Conservation (phyloP, 1,284 basidiomycete species). For the Inonotus hispidus region DNA sequence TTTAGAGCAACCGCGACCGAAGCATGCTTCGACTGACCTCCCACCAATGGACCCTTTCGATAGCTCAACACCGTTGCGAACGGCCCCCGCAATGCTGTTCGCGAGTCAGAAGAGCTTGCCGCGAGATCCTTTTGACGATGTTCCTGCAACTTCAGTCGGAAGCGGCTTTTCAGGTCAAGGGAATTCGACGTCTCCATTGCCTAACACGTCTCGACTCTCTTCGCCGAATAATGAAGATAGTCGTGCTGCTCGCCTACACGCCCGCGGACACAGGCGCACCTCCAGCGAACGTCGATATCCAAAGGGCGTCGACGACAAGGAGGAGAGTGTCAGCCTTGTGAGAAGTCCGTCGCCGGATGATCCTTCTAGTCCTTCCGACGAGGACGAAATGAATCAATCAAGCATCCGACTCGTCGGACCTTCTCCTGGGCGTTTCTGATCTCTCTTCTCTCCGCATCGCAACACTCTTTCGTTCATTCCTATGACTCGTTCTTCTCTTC, state of each 20-base stretch:
- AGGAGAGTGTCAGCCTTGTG: slow-evolving; percentile 36
- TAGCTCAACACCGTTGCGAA: background rate
- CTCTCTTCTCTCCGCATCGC: background rate
- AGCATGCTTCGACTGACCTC: slow-evolving; percentile 1
- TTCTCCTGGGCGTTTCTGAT: slow-evolving; percentile 14
- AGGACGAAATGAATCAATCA: slow-evolving; percentile 1
- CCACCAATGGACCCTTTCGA: background rate
- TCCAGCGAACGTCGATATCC: slow-evolving; percentile 31
- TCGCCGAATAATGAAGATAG: slow-evolving; percentile 22
- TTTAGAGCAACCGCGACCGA: slow-evolving; percentile 15
- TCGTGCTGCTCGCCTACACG: background rate
- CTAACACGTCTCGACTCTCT: slow-evolving; percentile 10
- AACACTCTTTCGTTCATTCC: background rate
- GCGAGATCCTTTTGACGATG: slow-evolving; percentile 28
- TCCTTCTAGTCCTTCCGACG: slow-evolving; percentile 5
- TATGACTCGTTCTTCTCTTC: background rate
- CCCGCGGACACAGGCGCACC: slow-evolving; percentile 19
- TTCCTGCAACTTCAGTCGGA: slow-evolving; percentile 29
- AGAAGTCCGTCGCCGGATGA: slow-evolving; percentile 21
- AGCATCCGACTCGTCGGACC: slow-evolving; percentile 18
- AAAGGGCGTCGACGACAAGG: slow-evolving; percentile 31
- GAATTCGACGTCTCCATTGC: slow-evolving; percentile 9
- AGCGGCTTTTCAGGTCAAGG: slow-evolving; percentile 22
- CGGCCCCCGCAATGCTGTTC: slow-evolving; percentile 17
- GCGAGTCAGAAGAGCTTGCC: slow-evolving; percentile 24